A percentile compares a stretch with the other conserved stretches of the same genome.
These are phyloP conservation scores for Tilletia walkeri DNA, from an alignment of 1,284 basidiomycete genomes.

Conservation along the genomic window DNA sequence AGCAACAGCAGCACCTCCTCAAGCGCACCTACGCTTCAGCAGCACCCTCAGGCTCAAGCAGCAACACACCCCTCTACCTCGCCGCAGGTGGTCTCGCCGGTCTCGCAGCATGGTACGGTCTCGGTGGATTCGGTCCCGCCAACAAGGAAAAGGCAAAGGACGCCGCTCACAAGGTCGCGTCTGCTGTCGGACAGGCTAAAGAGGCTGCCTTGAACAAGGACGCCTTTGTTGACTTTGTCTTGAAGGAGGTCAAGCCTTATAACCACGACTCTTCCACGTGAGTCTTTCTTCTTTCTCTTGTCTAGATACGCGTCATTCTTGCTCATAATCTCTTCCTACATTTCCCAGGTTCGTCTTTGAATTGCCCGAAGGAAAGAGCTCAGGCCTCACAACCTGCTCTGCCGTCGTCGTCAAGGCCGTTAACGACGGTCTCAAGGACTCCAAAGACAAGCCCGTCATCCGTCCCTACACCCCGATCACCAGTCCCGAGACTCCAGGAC, in stretches of 20 bases:
- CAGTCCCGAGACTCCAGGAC: slow-evolving; percentile 42
- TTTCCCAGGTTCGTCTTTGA: slow-evolving; percentile 70
- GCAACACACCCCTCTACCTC: slow-evolving; percentile 46
- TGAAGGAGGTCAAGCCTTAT: slow-evolving; percentile 81
- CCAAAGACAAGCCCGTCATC: slow-evolving; percentile 83
- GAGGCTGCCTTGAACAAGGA: slow-evolving; percentile 58
- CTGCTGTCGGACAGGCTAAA: slow-evolving; percentile 8
- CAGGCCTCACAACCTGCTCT: slow-evolving; percentile 70
- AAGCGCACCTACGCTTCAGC: slow-evolving; percentile 16
- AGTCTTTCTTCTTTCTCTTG: slow-evolving; percentile 10
- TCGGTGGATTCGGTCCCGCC: slow-evolving; percentile 47
- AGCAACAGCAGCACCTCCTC: neutral
- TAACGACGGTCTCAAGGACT: slow-evolving; percentile 61
- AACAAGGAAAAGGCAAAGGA: slow-evolving; percentile 31
- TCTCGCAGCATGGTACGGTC: slow-evolving; percentile 47
- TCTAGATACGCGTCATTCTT: neutral
- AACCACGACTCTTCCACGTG: slow-evolving; percentile 81
- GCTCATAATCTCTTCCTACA: neutral
- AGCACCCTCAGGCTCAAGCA: slow-evolving; percentile 17
- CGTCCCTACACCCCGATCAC: slow-evolving; percentile 61
- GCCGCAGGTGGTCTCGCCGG: slow-evolving; percentile 49
- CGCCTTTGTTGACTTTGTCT: slow-evolving; percentile 73
- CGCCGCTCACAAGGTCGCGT: slow-evolving; percentile 3
- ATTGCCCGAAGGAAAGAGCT: slow-evolving; percentile 75
- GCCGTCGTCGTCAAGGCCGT: slow-evolving; percentile 62